A percentile compares a stretch with the other conserved stretches of the same genome.
These are phyloP conservation scores for Toxoplasma gondii DNA, from an alignment of 169 alveolate species.

Conservation along the genomic window DNA sequence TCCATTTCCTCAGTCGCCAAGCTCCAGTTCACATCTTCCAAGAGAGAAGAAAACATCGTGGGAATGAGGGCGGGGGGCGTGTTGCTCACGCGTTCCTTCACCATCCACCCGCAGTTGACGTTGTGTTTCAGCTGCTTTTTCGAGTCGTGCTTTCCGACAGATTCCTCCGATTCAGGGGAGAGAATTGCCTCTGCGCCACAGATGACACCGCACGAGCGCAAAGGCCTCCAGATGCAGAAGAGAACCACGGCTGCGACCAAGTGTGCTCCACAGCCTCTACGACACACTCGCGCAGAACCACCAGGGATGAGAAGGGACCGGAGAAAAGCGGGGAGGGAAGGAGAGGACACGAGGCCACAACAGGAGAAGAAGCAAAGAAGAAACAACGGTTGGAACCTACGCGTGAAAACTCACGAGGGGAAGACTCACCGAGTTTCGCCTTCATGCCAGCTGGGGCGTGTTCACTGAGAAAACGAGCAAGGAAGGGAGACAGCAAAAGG, in stretches of 20 bases:
- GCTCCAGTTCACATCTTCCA: constrained; percentile 44
- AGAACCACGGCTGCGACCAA: no score
- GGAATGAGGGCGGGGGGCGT: constrained; percentile 46
- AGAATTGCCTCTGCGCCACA: not conserved
- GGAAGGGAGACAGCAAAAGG: not conserved
- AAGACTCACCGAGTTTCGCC: constrained; percentile 20
- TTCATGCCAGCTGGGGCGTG: constrained; percentile 27
- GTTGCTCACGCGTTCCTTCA: constrained; percentile 47
- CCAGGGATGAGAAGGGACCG: no score
- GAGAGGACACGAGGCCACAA: no score
- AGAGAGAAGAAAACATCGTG: not conserved
- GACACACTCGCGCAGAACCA: no score
- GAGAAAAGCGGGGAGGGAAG: no score
- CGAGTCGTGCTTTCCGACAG: not conserved
- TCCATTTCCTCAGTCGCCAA: constrained; percentile 55
- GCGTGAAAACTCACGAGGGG: no score
- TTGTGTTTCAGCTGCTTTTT: not conserved
- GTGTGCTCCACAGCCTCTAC: no score
- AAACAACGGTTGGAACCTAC: no score
- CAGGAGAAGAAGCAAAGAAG: no score
- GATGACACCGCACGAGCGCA: not conserved
- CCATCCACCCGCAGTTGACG: constrained; percentile 35
- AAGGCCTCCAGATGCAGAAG: not conserved
- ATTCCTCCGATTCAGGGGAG: not conserved
- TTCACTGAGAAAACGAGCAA: not conserved